A percentile compares a stretch with the other conserved stretches of the same genome.
Evolutionary conservation across 768 basidiomycete species (phyloP).

Genomic region (Tylopilus sp.): DNA sequence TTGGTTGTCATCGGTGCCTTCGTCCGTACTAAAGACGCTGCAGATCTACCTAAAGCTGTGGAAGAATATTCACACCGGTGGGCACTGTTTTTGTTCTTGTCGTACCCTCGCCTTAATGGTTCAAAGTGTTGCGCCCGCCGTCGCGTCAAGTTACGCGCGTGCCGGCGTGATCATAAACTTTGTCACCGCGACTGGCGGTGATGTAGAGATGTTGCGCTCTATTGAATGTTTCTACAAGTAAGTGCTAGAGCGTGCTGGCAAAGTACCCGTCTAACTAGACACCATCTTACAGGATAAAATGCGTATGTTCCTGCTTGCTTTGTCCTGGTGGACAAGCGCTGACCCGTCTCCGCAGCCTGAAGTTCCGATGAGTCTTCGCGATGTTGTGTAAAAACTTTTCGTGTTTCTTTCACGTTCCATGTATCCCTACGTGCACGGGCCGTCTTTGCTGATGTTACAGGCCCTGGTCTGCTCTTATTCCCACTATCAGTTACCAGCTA

Average conservation of each 20-base stretch:
- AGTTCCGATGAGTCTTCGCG: constrained; percentile 87
- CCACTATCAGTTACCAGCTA: constrained; percentile 44
- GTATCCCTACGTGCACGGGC: constrained; percentile 76
- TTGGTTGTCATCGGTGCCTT: background rate
- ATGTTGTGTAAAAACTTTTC: constrained; percentile 68
- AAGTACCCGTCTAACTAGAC: constrained; percentile 14
- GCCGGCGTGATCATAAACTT: constrained; percentile 95
- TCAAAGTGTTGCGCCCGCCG: constrained; percentile 76
- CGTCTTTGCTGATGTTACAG: constrained; percentile 31
- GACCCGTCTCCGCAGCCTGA: constrained; percentile 57
- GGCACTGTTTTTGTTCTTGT: constrained; percentile 8
- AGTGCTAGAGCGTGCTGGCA: constrained; percentile 22
- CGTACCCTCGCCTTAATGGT: constrained; percentile 7
- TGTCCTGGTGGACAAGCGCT: constrained; percentile 16
- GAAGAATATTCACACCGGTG: constrained; percentile 97
- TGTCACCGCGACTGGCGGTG: constrained; percentile 95
- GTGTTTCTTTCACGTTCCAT: constrained; percentile 49
- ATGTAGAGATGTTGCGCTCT: constrained; percentile 96
- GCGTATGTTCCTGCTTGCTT: constrained; percentile 48
- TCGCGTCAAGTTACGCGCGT: constrained; percentile 77
- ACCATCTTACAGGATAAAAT: constrained; percentile 66
- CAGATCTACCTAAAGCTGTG: constrained; percentile 90
- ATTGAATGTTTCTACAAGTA: constrained; percentile 99
- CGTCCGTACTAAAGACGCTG: constrained; percentile 9
- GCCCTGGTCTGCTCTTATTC: constrained; percentile 32